phyloP scores from a whole-genome alignment of 1,284 basidiomycete genomes.

The Cystobasidium sp. region DNA sequence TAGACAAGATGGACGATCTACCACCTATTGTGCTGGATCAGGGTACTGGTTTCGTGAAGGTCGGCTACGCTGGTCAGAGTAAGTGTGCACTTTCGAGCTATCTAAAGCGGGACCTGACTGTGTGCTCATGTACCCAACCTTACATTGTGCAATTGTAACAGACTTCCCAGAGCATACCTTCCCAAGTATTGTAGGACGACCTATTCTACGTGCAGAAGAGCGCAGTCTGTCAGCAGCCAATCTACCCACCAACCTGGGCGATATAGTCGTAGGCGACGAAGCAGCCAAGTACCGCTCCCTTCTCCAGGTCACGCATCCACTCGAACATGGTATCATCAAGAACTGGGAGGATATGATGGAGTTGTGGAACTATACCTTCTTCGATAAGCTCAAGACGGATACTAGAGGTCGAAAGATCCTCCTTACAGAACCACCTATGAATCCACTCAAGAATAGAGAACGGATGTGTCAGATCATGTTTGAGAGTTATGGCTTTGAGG shows the following conservation, averaged over 20 bases:
- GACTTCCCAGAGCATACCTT: conserved; percentile 98
- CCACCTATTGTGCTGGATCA: conserved; percentile 92
- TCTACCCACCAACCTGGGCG: conserved; percentile 74
- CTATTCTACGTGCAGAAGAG: conserved; percentile 96
- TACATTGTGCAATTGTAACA: conserved; percentile 47
- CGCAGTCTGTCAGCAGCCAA: conserved; percentile 68
- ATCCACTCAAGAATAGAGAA: conserved; percentile 90
- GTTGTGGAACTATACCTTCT: conserved; percentile 98
- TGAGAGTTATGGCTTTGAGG: conserved; percentile 95
- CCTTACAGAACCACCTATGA: conserved; percentile 99
- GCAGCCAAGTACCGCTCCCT: conserved; percentile 92
- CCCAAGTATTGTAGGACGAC: conserved; percentile 93
- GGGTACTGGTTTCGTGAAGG: conserved; percentile 98
- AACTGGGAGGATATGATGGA: conserved; percentile 99
- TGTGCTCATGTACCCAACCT: neutral
- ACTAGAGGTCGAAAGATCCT: conserved; percentile 86
- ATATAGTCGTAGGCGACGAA: conserved; percentile 73
- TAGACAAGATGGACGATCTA: conserved; percentile 53
- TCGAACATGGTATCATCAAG: conserved; percentile 98
- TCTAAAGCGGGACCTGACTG: neutral
- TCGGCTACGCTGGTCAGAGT: conserved; percentile 92
- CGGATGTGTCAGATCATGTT: conserved; percentile 99
- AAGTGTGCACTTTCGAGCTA: conserved; percentile 10
- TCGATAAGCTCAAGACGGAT: conserved; percentile 90
- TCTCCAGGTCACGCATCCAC: conserved; percentile 94